These are phyloP conservation scores for Calonectria hongkongensis DNA, from an alignment of 2,329 filamentous ascomycete genomes.

Conservation along the genomic window DNA sequence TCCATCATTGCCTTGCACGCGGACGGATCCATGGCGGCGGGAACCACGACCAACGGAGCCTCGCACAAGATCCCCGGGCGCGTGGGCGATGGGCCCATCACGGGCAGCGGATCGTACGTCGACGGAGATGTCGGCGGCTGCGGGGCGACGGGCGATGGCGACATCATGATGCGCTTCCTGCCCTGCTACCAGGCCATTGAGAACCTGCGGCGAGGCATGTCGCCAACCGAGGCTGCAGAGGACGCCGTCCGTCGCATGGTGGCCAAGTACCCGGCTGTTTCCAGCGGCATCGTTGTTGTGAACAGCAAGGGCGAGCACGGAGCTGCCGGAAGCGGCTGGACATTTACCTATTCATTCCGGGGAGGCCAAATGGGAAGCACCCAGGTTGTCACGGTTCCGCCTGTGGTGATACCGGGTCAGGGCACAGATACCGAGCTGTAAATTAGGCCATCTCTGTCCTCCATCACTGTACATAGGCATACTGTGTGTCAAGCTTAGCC, in stretches of 20 bases:
- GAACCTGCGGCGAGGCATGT: conserved; percentile 69
- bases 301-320: conserved; percentile 69
- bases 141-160: conserved; percentile 74
- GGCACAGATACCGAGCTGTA: neutral
- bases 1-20: conserved; percentile 69
- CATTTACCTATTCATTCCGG: conserved; percentile 72
- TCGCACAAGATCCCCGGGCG: conserved; percentile 73
- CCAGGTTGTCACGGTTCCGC: conserved; percentile 64
- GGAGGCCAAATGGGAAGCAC: conserved; percentile 68
- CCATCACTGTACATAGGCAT: no score
- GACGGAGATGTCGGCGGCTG: conserved; percentile 73
- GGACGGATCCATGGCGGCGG: conserved; percentile 70
- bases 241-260: conserved; percentile 71
- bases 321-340: conserved; percentile 72
- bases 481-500: no score
- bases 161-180: conserved; percentile 75
- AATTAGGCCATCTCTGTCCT: neutral
- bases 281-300: conserved; percentile 71
- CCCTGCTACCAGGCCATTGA: conserved; percentile 76
- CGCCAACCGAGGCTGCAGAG: conserved; percentile 68
- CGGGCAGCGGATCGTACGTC: conserved; percentile 73
- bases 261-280: conserved; percentile 65
- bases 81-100: conserved; percentile 74
- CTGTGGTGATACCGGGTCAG: conserved; percentile 16
- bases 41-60: conserved; percentile 74